A percentile compares a stretch with the other conserved stretches of the same genome.
Evolutionary conservation across 2,329 filamentous ascomycete species (phyloP).

Genomic region (Penicillium concentricum): DNA sequence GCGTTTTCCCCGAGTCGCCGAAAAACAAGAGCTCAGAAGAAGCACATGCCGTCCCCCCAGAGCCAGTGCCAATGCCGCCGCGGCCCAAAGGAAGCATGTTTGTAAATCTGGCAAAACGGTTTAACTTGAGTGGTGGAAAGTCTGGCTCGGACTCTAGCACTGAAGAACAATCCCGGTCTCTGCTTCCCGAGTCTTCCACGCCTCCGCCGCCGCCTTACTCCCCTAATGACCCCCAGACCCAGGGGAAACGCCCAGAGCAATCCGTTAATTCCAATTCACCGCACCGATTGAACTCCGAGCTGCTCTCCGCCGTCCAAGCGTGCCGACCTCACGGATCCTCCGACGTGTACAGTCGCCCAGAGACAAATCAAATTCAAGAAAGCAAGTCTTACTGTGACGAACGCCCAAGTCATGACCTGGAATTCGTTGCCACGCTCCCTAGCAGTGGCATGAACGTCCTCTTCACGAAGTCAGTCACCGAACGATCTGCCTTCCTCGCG

Average conservation of each 20-base stretch:
- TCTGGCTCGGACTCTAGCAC: constrained; percentile 18
- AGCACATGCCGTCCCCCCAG: constrained; percentile 22
- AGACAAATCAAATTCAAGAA: constrained; percentile 73
- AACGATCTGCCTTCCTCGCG: constrained; percentile 59
- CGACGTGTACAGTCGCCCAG: constrained; percentile 69
- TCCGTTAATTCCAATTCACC: constrained; percentile 34
- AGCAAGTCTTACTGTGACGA: constrained; percentile 84
- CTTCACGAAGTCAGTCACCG: constrained; percentile 56
- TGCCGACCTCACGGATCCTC: constrained; percentile 74
- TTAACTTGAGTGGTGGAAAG: constrained; percentile 62
- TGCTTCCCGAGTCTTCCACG: constrained; percentile 23
- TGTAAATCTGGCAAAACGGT: constrained; percentile 63
- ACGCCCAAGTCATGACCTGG: constrained; percentile 70
- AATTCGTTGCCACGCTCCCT: constrained; percentile 66
- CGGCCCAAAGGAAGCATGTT: constrained; percentile 61
- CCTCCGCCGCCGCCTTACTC: constrained; percentile 45
- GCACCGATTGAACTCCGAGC: constrained; percentile 47
- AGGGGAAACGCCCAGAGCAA: constrained; percentile 29
- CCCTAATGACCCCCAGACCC: constrained; percentile 32
- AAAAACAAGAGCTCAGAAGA: constrained; percentile 37
- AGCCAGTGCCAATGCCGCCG: constrained; percentile 31
- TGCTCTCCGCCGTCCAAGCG: constrained; percentile 75
- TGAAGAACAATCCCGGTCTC: constrained; percentile 25
- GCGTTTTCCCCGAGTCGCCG: constrained; percentile 68
- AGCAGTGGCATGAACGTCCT: constrained; percentile 72